These are phyloP conservation scores for Sequoia sempervirens DNA, from an alignment of 75 land plant species.

Conservation along the genomic window DNA sequence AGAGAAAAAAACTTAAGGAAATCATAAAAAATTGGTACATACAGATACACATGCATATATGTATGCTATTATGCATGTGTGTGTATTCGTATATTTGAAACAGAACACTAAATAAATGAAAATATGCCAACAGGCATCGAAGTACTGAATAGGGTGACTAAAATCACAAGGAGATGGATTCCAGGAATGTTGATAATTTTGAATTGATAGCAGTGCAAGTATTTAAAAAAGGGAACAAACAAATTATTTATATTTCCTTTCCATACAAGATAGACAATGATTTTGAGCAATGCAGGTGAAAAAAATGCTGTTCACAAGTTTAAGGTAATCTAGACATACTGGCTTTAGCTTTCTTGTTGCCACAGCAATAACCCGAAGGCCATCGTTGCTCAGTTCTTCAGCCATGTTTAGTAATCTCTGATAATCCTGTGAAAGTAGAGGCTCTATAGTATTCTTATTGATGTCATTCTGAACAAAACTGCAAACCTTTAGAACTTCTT, in stretches of 20 bases:
- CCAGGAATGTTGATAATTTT: not conserved
- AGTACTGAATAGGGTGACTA: not conserved
- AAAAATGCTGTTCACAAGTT: not conserved
- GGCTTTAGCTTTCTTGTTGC: slow-evolving; percentile 28
- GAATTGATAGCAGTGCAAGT: not conserved
- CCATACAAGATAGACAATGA: not conserved
- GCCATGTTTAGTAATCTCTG: slow-evolving; percentile 29
- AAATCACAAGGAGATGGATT: not conserved
- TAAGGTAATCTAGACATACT: slow-evolving; percentile 5
- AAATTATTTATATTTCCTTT: not conserved
- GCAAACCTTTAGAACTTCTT: slow-evolving; percentile 44
- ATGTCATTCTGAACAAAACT: slow-evolving; percentile 32
- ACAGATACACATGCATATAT: not conserved
- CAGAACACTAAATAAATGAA: not conserved
- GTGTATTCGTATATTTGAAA: not conserved
- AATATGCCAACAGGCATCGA: not conserved
- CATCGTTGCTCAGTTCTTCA: slow-evolving; percentile 45
- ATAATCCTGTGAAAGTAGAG: slow-evolving; percentile 22
- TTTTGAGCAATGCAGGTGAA: not conserved
- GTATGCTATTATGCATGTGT: not conserved
- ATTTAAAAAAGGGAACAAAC: not conserved
- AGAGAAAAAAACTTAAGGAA: not conserved
- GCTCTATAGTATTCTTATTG: slow-evolving; percentile 1
- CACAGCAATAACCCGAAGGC: slow-evolving; percentile 42
- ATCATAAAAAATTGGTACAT: not conserved